phyloP scores from a whole-genome alignment of 805 yeast genomes.

The Saturnispora halmiae region DNA sequence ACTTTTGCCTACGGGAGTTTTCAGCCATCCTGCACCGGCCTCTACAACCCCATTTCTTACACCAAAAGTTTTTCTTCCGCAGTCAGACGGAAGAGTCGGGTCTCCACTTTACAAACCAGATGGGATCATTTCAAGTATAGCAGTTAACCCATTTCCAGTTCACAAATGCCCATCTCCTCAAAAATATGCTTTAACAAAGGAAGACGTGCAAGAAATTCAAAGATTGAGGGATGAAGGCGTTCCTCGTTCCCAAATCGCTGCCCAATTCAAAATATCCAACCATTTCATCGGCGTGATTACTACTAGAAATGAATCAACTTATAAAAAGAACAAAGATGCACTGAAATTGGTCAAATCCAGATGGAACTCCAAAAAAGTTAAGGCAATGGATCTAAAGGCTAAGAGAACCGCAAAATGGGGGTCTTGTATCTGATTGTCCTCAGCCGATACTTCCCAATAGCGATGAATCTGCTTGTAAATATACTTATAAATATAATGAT shows the following conservation, averaged over 20 bases:
- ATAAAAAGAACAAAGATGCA: conserved; percentile 16
- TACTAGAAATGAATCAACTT: conserved; percentile 17
- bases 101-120: conserved; percentile 25
- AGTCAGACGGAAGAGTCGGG: conserved; percentile 23
- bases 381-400: conserved; percentile 17
- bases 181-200: conserved; percentile 21
- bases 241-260: conserved; percentile 25
- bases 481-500: too few species aligned
- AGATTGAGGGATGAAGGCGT: conserved; percentile 24
- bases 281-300: conserved; percentile 28
- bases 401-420: conserved; percentile 14
- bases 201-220: conserved; percentile 25
- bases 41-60: conserved; percentile 26
- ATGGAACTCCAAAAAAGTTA: conserved; percentile 18
- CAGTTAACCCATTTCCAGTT: conserved; percentile 24
- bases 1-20: conserved; percentile 27
- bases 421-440: too few species aligned
- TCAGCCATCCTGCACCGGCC: conserved; percentile 31
- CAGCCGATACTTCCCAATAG: too few species aligned
- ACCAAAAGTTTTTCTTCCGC: conserved; percentile 30
- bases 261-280: conserved; percentile 25
- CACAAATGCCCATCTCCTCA: conserved; percentile 19
- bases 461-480: too few species aligned
- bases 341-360: conserved; percentile 19
- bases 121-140: conserved; percentile 8